Evolutionary conservation across 345 rosid species (phyloP).

Genomic region (Bretschneidera sinensis): DNA sequence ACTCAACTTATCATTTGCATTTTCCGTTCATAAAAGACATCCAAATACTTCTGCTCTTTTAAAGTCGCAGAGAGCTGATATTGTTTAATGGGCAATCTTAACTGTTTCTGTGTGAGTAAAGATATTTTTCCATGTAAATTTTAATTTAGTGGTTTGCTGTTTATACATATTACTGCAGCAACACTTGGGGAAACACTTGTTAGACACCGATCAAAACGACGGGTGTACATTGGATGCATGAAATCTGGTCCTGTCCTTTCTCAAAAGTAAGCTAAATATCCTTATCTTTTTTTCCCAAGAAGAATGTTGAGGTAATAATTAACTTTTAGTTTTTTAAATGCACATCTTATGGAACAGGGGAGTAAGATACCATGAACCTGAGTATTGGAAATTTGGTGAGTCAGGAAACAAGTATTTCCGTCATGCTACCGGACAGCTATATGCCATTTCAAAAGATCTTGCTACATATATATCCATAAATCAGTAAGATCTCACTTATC

Average conservation of each 20-base stretch:
- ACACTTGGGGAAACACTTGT: slow-evolving; percentile 88
- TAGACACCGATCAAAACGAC: slow-evolving; percentile 70
- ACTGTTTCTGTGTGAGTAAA: no score
- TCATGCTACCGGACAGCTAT: slow-evolving; percentile 94
- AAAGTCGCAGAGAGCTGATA: background rate
- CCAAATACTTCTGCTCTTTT: background rate
- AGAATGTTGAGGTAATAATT: background rate
- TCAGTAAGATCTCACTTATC: slow-evolving; percentile 51
- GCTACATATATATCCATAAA: slow-evolving; percentile 91
- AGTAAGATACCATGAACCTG: slow-evolving; percentile 95
- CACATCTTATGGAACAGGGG: slow-evolving; percentile 52
- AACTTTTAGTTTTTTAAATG: slow-evolving; percentile 7
- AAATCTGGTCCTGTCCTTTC: slow-evolving; percentile 95
- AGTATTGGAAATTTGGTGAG: slow-evolving; percentile 90
- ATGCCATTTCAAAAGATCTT: slow-evolving; percentile 89
- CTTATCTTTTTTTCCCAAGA: no score
- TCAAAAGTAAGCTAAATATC: slow-evolving; percentile 57
- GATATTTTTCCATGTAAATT: no score
- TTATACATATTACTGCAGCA: slow-evolving; percentile 40
- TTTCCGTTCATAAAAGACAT: background rate
- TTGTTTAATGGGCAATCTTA: no score
- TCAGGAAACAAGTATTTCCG: slow-evolving; percentile 94
- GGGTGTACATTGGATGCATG: slow-evolving; percentile 94
- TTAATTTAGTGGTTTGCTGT: slow-evolving; percentile 4
- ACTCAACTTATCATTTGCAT: background rate